Conservation (phyloP, 2,329 filamentous ascomycete species). For the Sclerotinia subarctica region DNA sequence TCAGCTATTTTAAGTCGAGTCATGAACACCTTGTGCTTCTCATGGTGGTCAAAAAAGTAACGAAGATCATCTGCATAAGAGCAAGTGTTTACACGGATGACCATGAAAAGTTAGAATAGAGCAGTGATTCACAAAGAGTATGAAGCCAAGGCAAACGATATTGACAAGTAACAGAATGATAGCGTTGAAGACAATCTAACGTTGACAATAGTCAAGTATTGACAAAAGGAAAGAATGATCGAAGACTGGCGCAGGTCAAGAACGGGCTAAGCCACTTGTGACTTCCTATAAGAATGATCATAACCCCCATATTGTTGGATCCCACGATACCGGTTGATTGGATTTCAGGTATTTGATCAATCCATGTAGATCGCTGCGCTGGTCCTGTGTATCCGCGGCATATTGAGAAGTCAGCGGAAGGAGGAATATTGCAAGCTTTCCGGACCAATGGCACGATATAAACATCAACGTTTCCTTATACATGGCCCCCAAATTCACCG, state of each 20-base stretch:
- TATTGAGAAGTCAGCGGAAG: background rate
- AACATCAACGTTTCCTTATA: background rate
- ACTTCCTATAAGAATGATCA: slow-evolving; percentile 12
- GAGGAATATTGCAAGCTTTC: background rate
- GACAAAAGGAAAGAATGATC: background rate
- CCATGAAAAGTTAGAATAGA: background rate
- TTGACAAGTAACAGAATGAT: background rate
- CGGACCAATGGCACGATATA: background rate
- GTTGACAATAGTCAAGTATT: background rate
- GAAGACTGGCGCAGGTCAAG: background rate
- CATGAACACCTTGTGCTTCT: background rate
- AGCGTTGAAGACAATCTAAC: background rate
- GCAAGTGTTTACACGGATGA: background rate
- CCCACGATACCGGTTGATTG: background rate
- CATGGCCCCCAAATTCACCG: background rate
- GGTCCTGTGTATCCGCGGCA: background rate
- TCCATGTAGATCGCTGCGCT: background rate
- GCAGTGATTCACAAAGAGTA: background rate
- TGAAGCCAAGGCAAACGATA: background rate
- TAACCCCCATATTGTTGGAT: background rate
- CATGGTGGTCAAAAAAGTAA: background rate
- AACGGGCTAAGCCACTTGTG: background rate
- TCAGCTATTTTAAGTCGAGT: background rate
- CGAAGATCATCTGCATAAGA: background rate
- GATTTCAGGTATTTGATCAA: background rate